Base-by-base conservation (phyloP, 2,329 filamentous ascomycete species). In the Camillea tinctor region DNA sequence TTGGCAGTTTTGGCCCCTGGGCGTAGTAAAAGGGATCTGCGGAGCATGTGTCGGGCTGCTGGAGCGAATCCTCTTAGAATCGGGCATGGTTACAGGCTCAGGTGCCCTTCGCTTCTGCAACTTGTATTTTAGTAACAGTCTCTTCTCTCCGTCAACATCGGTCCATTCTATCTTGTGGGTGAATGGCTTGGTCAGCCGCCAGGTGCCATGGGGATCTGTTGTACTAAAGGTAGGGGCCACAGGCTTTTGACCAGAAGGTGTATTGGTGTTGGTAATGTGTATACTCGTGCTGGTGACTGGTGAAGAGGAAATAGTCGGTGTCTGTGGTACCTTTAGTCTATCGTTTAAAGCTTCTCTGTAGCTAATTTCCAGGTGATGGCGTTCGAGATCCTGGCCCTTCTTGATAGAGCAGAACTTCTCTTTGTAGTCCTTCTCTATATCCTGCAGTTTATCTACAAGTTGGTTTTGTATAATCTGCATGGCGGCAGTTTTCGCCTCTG, bases 121-220 rank as follows among this genome's bases (percentile, higher is more conserved):
- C 53, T 65, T 60, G 57, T 63, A 56, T 40, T 57, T 62, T 53
- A 67, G 57, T n/a, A 70, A 52, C 19, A 64, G 59, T 56, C 60
- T 61, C 19, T 53, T 57, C 4, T 57, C 51, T n/a, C 62, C 64
- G 52, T 59, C 26, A 22, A 60, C 50, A 21, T 22, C 57, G 58
- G 68, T 60, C 44, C 55, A 58, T 51, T 60, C 54, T 26, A 64
- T 36, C 13, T 59, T 63, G 55, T 60, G 61, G 49, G 61, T 60
- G 40, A 62, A 58, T 40, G 57, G 54, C 21, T 54, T 40, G 3
- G 36, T 40, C 11, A 40, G 36, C 36, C 15, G 36, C 36, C 36
- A 17, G 3, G 11, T 5, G 15, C 36, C 15, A 40, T 40, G 24
- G 24, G 9, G 9, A 26, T 26, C 24, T 26, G 24, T 40, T 40